Evolutionary conservation across 2,329 filamentous ascomycete species (phyloP).

Genomic region (Amauroascus verrucosus): DNA sequence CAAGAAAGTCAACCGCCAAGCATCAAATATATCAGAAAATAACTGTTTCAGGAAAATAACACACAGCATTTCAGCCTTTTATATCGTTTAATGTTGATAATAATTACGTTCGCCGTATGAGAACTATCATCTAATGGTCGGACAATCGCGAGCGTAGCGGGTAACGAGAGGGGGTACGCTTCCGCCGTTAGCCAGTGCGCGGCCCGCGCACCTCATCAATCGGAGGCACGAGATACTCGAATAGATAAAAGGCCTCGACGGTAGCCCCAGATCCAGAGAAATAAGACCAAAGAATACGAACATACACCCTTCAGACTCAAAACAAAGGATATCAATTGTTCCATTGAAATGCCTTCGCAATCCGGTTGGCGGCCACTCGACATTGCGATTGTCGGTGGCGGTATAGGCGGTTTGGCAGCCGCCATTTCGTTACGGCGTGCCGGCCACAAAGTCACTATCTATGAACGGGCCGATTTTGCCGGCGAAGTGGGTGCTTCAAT

Average conservation of each 20-base stretch:
- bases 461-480: slow-evolving; percentile 55
- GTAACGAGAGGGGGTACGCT: neutral
- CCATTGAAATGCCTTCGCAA: slow-evolving; percentile 8
- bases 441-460: slow-evolving; percentile 51
- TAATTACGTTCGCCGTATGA: neutral
- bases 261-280: neutral
- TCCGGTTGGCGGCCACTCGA: slow-evolving; percentile 38
- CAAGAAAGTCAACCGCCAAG: too few relatives aligned
- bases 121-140: neutral
- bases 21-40: neutral
- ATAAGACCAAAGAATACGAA: neutral
- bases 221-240: neutral
- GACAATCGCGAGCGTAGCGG: neutral
- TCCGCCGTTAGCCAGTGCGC: slow-evolving; percentile 8
- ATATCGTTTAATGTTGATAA: too few relatives aligned
- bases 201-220: slow-evolving; percentile 9
- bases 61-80: too few relatives aligned
- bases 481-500: slow-evolving; percentile 60
- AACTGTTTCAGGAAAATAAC: neutral
- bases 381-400: slow-evolving; percentile 42
- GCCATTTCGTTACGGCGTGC: slow-evolving; percentile 44
- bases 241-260: slow-evolving; percentile 5
- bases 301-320: neutral
- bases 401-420: slow-evolving; percentile 44
- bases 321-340: neutral